Base-by-base conservation (phyloP, 2,329 filamentous ascomycete species). In the Aspergillus intermedius region DNA sequence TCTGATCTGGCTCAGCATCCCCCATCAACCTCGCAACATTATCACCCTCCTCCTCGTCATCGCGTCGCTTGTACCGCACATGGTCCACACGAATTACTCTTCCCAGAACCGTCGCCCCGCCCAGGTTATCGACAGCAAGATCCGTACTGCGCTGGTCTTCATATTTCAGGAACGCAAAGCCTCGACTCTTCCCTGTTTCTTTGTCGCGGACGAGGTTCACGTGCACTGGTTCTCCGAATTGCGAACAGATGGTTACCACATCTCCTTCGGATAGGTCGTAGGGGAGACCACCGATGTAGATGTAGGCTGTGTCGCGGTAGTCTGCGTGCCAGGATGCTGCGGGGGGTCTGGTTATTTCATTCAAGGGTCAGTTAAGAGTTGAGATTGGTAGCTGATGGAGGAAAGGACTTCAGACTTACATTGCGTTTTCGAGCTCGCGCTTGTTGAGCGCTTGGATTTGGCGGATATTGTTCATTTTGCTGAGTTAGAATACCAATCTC, bases 101-200 rank as follows among this genome's bases (percentile, higher is more conserved):
- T 2, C 90, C 91, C 64, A 88, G 77, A 15, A 98, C 83, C 25
- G 83, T 86, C 7, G 91, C 86, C 28, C 93, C 93, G 35, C 90
- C 87, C 4, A 98, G 74, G 67, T 98, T 98, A 71, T 98, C 93
- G 8, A 98, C 94, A 0, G 94, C 93, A 39, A 98, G 74, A 69
- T 97, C 91, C 53, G 88, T 94, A 71, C 91, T 96, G 58, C 91
- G 80, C 74, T 98, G 93, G 69, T 98, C 91, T 67, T 98, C 93
- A 70, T 97, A 98, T 66, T 98, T 98, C 50, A 98, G 78, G 78
- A 94, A 98, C 2, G 87, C 90, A 65, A 97, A 98, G 0, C 93
- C 93, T 57, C 86, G 87, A 53, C 88, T 94, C 71, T 95, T 96
- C 53, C 93, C 93, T 0, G 91, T 94, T 66, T 97, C 94, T 65